phyloP scores from a whole-genome alignment of 2,329 filamentous ascomycete genomes.

The Ascochyta koolunga region DNA sequence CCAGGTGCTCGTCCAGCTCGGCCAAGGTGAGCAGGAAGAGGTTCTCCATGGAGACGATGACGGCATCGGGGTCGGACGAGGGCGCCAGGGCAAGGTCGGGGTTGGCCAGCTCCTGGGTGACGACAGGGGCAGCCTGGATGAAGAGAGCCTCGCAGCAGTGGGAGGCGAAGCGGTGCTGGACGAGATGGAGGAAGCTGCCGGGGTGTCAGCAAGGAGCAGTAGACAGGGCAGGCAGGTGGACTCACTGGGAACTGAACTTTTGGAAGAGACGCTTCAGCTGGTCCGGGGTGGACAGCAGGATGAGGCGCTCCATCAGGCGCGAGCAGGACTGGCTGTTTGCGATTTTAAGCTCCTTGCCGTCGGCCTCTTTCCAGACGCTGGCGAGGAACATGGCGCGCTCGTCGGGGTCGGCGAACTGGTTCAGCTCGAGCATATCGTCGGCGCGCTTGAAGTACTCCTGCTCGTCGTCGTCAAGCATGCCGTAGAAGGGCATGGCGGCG shows the following conservation, averaged over 20 bases:
- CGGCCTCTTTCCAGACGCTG: constrained; percentile 84
- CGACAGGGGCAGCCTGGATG: constrained; percentile 76
- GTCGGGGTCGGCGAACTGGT: constrained; percentile 81
- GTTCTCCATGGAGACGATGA: constrained; percentile 75
- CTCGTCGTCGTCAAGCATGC: constrained; percentile 89
- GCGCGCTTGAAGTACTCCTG: constrained; percentile 94
- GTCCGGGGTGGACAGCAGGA: constrained; percentile 75
- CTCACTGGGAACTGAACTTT: constrained; percentile 78
- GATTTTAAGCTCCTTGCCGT: constrained; percentile 93
- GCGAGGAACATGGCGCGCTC: constrained; percentile 63
- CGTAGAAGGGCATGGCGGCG: constrained; percentile 80
- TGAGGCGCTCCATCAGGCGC: constrained; percentile 87
- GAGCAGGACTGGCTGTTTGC: constrained; percentile 96
- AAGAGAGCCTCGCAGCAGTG: constrained; percentile 97
- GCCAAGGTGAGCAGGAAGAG: constrained; percentile 83
- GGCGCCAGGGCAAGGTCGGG: constrained; percentile 51
- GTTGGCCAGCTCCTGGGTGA: constrained; percentile 72
- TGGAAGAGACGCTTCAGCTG: constrained; percentile 89
- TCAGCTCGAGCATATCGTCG: constrained; percentile 86
- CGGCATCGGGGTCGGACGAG: constrained; percentile 56
- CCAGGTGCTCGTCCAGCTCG: constrained; percentile 85
- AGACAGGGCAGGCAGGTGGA: constrained; percentile 13
- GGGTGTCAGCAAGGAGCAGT: constrained; percentile 19
- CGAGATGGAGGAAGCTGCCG: constrained; percentile 75
- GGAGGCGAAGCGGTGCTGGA: constrained; percentile 95